Evolutionary conservation across 2,329 filamentous ascomycete genomes (phyloP), one percentile per base, ranked within the genome.

Genomic region (Thielaviopsis euricoi): DNA sequence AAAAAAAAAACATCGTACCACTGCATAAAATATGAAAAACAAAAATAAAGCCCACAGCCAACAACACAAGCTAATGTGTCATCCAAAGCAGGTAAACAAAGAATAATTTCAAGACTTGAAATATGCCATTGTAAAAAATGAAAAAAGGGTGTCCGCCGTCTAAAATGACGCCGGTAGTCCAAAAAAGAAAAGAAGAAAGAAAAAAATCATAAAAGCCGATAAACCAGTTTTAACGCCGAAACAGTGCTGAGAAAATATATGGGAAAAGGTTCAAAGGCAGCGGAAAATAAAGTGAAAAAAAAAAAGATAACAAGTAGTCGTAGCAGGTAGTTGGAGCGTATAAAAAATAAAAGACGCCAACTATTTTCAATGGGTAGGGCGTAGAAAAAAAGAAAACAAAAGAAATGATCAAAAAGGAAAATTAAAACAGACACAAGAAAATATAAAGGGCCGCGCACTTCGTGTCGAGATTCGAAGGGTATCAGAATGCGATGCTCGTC

Each of bases 401-500:
- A 29, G 49, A 37, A 55, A 51, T 43, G 21, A 55, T 26, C 48
- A 33, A 33, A 33, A 33, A 33, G 17, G 21, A 17, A 13, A 52
- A 33, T 51, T 29, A 40, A 37, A 33, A 21, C 55, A 37, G 51
- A 22, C 29, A 29, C 33, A 53, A 25, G 51, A 33, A 54, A 52
- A 54, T n/a, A 17, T n/a, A 54, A 52, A 55, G 40, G 43, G 40
- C 52, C 58, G 52, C 58, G 51, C 55, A 57, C 46, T 49, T 52
- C 51, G 53, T 54, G 50, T 57, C 51, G 53, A 55, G 37, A 55
- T 57, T 56, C 55, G 55, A 52, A 54, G 58, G 54, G 58, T 56
- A 56, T 60, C 54, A 57, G 40, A 53, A 53, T 61, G 50, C 53
- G 61, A 58, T 61, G 56, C 53, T 55, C 54, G 51, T 51, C 58